Percentiles rank a stretch among this genome's conserved stretches.
phyloP scores from a whole-genome alignment of 164 flowering plant genomes.

The Vitis labrusca region DNA sequence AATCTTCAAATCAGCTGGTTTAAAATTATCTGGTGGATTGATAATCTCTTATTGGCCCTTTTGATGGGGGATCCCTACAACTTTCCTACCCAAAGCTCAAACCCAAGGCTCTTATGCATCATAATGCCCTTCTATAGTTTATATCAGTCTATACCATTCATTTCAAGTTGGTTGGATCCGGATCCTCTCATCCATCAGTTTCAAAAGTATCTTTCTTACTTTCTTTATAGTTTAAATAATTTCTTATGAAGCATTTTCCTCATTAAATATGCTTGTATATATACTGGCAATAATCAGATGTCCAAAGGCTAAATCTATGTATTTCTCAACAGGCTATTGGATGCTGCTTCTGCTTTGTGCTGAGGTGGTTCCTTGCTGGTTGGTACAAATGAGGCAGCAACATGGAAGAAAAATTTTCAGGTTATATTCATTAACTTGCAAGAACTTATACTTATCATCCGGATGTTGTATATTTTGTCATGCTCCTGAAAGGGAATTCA shows the following conservation, averaged over 20 bases:
- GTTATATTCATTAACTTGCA: neutral
- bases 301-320: neutral
- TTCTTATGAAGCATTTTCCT: too few species aligned
- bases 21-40: too few species aligned
- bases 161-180: too few species aligned
- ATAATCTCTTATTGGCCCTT: too few species aligned
- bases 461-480: constrained; percentile 1
- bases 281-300: neutral
- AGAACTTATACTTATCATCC: neutral
- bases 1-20: too few species aligned
- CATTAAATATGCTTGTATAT: neutral
- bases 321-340: constrained; percentile 54
- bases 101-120: too few species aligned
- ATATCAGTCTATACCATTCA: too few species aligned
- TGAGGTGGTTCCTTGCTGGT: constrained; percentile 85
- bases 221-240: neutral
- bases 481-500: neutral
- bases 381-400: constrained; percentile 76
- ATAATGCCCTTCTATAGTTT: too few species aligned
- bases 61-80: too few species aligned
- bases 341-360: constrained; percentile 71
- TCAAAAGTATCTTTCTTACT: neutral
- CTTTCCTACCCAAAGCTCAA: too few species aligned
- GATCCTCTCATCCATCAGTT: too few species aligned
- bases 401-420: neutral